Conservation (phyloP, 2,329 filamentous ascomycete species). For the Aspergillus phoenicis region DNA sequence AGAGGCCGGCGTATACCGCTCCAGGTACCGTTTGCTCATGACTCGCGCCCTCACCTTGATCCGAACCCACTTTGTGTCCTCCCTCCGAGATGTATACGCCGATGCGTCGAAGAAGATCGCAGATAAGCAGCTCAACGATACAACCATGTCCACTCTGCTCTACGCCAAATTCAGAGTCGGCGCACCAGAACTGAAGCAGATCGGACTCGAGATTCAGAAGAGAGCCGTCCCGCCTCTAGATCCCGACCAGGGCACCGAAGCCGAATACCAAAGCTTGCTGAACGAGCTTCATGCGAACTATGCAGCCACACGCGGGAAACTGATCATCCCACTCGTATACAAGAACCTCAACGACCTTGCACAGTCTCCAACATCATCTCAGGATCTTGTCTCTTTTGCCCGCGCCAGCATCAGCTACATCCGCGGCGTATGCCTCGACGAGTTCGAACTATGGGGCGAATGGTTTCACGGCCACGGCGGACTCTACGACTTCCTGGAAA, state of each 20-base stretch:
- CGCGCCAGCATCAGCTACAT: conserved; percentile 67
- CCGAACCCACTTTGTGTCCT: conserved; percentile 66
- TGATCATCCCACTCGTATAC: conserved; percentile 64
- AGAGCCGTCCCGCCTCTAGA: conserved; percentile 63
- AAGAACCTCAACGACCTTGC: conserved; percentile 61
- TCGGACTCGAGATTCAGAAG: conserved; percentile 70
- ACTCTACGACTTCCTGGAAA: conserved; percentile 67
- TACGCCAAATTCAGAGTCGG: conserved; percentile 72
- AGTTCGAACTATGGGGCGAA: conserved; percentile 68
- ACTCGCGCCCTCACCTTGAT: conserved; percentile 68
- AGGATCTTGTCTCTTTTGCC: conserved; percentile 67
- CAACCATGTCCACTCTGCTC: conserved; percentile 69
- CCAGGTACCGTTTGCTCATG: conserved; percentile 81
- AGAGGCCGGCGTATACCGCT: conserved; percentile 83
- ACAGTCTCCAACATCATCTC: conserved; percentile 61
- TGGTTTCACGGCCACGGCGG: conserved; percentile 67
- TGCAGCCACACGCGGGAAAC: conserved; percentile 58
- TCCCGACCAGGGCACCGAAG: conserved; percentile 59
- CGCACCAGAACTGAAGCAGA: conserved; percentile 65
- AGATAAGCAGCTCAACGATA: conserved; percentile 69
- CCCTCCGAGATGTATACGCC: conserved; percentile 63
- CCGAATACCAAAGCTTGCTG: conserved; percentile 67
- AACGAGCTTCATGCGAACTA: conserved; percentile 68
- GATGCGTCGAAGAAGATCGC: conserved; percentile 66
- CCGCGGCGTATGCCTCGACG: conserved; percentile 66